Percentiles rank a stretch among this genome's conserved stretches.
phyloP scores from a whole-genome alignment of 2,329 filamentous ascomycete species.

The Xylariaceae sp. region DNA sequence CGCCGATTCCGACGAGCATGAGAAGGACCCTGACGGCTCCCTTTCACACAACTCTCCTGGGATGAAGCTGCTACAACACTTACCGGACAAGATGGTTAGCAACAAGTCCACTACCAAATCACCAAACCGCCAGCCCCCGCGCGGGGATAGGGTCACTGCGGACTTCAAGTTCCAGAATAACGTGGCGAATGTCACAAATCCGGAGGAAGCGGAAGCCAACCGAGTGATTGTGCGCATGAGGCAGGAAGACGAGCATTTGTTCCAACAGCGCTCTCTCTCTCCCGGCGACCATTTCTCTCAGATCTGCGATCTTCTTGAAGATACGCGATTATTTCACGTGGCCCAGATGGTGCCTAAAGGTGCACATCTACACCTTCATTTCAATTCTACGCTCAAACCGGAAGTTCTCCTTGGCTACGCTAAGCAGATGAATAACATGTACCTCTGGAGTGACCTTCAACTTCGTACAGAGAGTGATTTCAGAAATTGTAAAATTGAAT shows the following conservation, averaged over 20 bases:
- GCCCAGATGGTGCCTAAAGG: constrained; percentile 71
- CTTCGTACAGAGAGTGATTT: constrained; percentile 53
- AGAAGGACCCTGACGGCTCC: constrained; percentile 28
- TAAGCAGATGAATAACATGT: constrained; percentile 68
- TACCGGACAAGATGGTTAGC: constrained; percentile 25
- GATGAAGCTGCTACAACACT: constrained; percentile 17
- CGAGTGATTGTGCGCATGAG: constrained; percentile 15
- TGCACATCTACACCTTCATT: constrained; percentile 75
- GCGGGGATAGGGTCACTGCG: neutral
- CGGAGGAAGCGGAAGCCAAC: constrained; percentile 11
- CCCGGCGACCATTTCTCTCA: constrained; percentile 64
- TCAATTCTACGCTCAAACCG: constrained; percentile 74
- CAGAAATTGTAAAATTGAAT: constrained; percentile 64
- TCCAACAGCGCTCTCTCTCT: constrained; percentile 12
- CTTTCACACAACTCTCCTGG: constrained; percentile 15
- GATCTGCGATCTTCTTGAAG: constrained; percentile 58
- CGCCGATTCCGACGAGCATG: constrained; percentile 31
- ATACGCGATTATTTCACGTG: constrained; percentile 63
- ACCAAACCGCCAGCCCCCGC: neutral
- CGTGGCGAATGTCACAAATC: constrained; percentile 18
- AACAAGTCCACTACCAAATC: neutral
- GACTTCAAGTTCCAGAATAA: constrained; percentile 28
- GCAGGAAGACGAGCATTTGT: constrained; percentile 28
- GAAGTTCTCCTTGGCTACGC: constrained; percentile 61
- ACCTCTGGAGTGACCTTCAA: constrained; percentile 66